Conservation (phyloP, 768 basidiomycete genomes). For the Fistulinella prunicolor region DNA sequence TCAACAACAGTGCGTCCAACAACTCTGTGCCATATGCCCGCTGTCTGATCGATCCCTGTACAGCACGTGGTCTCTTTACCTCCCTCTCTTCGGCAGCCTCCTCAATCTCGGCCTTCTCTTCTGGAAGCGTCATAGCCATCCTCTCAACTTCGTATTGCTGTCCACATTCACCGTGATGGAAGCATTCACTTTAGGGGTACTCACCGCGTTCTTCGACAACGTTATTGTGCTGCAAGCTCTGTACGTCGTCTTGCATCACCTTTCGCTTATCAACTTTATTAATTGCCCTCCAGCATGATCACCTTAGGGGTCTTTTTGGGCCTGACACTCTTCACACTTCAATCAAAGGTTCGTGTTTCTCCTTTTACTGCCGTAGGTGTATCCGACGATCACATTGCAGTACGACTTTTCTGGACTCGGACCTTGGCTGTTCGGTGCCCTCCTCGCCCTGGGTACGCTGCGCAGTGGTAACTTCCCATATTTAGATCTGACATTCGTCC, state of each 20-base stretch:
- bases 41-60: conserved; percentile 3
- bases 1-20: conserved; percentile 53
- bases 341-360: conserved; percentile 66
- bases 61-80: conserved; percentile 78
- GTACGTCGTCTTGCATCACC: conserved; percentile 41
- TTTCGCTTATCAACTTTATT: conserved; percentile 1
- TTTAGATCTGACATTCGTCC: conserved; percentile 1
- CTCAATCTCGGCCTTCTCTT: conserved; percentile 77
- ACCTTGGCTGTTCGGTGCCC: conserved; percentile 83
- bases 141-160: conserved; percentile 81
- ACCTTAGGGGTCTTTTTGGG: conserved; percentile 93
- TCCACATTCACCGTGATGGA: conserved; percentile 89
- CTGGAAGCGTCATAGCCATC: conserved; percentile 92
- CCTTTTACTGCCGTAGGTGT: neutral
- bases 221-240: conserved; percentile 82
- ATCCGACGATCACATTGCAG: conserved; percentile 34
- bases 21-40: neutral
- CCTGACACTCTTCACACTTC: conserved; percentile 90
- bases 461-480: neutral
- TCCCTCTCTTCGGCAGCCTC: conserved; percentile 76
- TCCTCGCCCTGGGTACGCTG: conserved; percentile 70
- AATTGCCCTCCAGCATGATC: conserved; percentile 56
- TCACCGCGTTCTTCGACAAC: conserved; percentile 72
- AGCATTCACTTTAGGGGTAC: conserved; percentile 85
- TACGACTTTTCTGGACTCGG: conserved; percentile 95